These are phyloP conservation scores for Phytophthora cryptogea DNA, from an alignment of 352 stramenopile species.

Conservation along the genomic window DNA sequence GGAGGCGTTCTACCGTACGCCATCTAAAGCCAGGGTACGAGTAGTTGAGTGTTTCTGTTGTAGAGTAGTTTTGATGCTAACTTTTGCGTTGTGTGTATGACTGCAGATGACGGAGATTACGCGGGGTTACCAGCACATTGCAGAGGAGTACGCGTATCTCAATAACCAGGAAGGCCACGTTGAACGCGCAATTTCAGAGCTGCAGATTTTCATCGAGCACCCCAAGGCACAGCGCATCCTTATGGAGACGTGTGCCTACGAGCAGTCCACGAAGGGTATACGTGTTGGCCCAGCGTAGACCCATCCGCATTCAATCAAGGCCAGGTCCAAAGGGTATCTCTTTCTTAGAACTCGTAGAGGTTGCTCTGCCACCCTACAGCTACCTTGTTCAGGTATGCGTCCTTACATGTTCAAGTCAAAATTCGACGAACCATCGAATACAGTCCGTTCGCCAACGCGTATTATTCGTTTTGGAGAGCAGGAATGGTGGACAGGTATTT, in stretches of 20 bases:
- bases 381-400: slow-evolving; percentile 8
- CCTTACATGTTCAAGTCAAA: slow-evolving; percentile 24
- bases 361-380: slow-evolving; percentile 6
- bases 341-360: slow-evolving; percentile 17
- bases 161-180: slow-evolving; percentile 70
- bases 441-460: neutral
- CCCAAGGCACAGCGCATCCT: slow-evolving; percentile 67
- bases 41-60: slow-evolving; percentile 3
- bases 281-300: slow-evolving; percentile 62
- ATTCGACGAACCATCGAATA: slow-evolving; percentile 24
- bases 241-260: slow-evolving; percentile 59
- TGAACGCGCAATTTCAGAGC: slow-evolving; percentile 70
- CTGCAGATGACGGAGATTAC: slow-evolving; percentile 80
- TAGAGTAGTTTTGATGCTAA: neutral
- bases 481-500: slow-evolving; percentile 76
- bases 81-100: slow-evolving; percentile 2
- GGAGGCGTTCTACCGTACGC: slow-evolving; percentile 68
- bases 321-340: slow-evolving; percentile 9
- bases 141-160: slow-evolving; percentile 66
- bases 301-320: slow-evolving; percentile 9
- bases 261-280: slow-evolving; percentile 71
- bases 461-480: slow-evolving; percentile 47
- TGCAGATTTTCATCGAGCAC: slow-evolving; percentile 81
- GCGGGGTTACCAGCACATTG: slow-evolving; percentile 69
- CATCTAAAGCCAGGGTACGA: slow-evolving; percentile 64